Base-by-base conservation (phyloP, 345 rosid genomes). In the Anastatica hierochuntica region DNA sequence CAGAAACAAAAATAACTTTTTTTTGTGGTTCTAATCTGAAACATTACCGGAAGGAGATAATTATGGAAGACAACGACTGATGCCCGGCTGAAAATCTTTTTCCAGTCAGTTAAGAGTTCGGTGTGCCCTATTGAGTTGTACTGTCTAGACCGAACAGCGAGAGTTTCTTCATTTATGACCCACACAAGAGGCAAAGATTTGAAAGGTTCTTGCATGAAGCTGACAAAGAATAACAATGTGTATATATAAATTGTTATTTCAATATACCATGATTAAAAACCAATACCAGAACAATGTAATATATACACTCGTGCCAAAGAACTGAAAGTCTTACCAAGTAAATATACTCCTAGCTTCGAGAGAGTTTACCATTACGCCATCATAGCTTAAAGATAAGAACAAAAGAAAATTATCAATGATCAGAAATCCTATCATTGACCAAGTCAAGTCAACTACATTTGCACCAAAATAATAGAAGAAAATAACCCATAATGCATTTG, bases 121-220 rank as follows among this genome's bases (percentile, higher is more conserved):
- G 64, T 65, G 55, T 78, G 88, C 74, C 83, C 88, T 60, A 69
- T 64, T 39, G 81, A 77, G 75, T 50, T 51, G 58, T 85, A 88
- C 50, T 81, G 60, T 64, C 77, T 78, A 41, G 83, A 75, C 60
- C 72, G 85, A 53, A 74, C 57, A 53, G 88, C 95, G 13, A 88
- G 97, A 62, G 81, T 42, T 56, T 60, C 70, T 53, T 88, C 87
- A 64, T 80, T 73, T 69, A 88, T 69, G 64, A 77, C 80, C 97
- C 95, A 85, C 54, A 92, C 58, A 51, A 92, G 79, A 64, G 98
- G 95, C 56, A 83, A 40, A 47, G 94, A 79, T 75, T 88, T 88
- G 73, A 88, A 92, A 46, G 98, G 98, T 63, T 92, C 97, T 82
- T 76, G 94, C 90, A 82, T 72, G 51, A 88, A 76, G 79, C 98